Evolutionary conservation across 108 stramenopile species (phyloP).

Genomic region (Bacterosira constricta): DNA sequence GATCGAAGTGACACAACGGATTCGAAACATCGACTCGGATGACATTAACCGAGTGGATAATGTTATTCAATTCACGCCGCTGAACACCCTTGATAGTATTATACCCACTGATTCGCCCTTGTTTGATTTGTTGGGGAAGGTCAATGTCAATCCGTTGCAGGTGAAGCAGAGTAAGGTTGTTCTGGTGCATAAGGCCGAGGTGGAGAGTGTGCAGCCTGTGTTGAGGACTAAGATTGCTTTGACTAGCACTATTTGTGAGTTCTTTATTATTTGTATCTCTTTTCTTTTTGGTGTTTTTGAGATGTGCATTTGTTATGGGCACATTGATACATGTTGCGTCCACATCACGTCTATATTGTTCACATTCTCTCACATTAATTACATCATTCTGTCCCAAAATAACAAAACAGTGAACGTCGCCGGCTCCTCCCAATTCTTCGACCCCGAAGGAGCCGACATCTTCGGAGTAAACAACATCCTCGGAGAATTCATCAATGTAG

Average conservation of each 20-base stretch:
- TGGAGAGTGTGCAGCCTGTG: constrained; percentile 51
- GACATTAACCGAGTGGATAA: constrained; percentile 65
- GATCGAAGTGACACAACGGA: constrained; percentile 66
- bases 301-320: no score
- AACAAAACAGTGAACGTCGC: constrained; percentile 66
- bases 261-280: constrained; percentile 4
- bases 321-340: no score
- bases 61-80: constrained; percentile 66
- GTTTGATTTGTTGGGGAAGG: constrained; percentile 32
- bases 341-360: no score
- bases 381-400: neutral
- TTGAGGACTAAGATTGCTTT: constrained; percentile 60
- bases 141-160: constrained; percentile 73
- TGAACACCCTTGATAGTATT: constrained; percentile 38
- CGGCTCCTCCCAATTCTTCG: constrained; percentile 61
- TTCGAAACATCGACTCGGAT: constrained; percentile 36
- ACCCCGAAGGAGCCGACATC: constrained; percentile 68
- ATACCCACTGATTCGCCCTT: neutral
- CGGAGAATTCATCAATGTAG: constrained; percentile 65
- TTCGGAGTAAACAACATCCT: constrained; percentile 64
- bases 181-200: constrained; percentile 76
- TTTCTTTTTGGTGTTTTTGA: no score
- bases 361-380: no score
- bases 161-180: constrained; percentile 65
- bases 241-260: constrained; percentile 47